Evolutionary conservation across 208 protist genomes (phyloP).

Genomic region (Trypanosoma cruzi): DNA sequence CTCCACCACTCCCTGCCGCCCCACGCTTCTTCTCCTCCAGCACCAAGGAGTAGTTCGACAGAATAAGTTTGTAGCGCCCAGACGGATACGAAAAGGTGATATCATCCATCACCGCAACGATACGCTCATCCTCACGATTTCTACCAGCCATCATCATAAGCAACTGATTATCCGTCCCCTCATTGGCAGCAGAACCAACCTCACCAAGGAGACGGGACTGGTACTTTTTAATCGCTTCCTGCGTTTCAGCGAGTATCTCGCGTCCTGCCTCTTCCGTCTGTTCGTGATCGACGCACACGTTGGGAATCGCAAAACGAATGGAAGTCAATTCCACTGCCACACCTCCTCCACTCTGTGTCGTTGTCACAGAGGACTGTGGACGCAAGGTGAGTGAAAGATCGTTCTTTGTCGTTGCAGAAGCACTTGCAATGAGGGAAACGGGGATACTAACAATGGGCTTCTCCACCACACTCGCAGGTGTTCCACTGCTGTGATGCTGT

Average conservation of each 20-base stretch:
- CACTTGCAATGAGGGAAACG: constrained; percentile 65
- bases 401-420: constrained; percentile 78
- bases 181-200: background rate
- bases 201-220: constrained; percentile 49
- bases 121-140: constrained; percentile 53
- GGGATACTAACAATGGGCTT: constrained; percentile 69
- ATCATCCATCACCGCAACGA: constrained; percentile 82
- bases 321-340: constrained; percentile 64
- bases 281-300: constrained; percentile 83
- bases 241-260: constrained; percentile 59
- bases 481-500: constrained; percentile 42
- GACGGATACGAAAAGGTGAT: constrained; percentile 74
- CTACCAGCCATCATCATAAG: constrained; percentile 58
- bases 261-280: constrained; percentile 83
- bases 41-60: constrained; percentile 82
- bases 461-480: constrained; percentile 43
- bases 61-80: constrained; percentile 80
- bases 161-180: constrained; percentile 33
- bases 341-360: constrained; percentile 5
- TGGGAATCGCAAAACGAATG: constrained; percentile 83
- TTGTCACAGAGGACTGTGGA: constrained; percentile 32
- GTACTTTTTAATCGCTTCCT: constrained; percentile 57
- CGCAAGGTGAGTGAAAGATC: constrained; percentile 72
- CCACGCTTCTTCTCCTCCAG: constrained; percentile 78
- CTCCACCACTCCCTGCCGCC: constrained; percentile 16